phyloP scores from a whole-genome alignment of 768 basidiomycete genomes.

The Rhodotorula toruloides region DNA sequence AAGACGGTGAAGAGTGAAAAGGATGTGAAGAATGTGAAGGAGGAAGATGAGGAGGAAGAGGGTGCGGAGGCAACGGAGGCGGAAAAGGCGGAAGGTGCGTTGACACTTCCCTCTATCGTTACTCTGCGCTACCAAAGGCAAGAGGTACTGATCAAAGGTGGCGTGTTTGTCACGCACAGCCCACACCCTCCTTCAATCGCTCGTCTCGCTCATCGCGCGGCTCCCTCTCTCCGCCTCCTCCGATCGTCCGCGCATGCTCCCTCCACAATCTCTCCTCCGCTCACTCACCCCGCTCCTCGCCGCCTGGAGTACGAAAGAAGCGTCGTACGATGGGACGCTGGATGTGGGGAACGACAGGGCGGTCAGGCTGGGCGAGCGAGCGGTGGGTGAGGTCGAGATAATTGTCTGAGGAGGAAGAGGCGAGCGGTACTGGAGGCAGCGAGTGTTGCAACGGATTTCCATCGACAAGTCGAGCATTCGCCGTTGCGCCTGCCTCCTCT shows the following conservation, averaged over 20 bases:
- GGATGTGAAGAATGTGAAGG: background rate
- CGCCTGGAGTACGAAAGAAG: background rate
- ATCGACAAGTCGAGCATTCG: too few species aligned
- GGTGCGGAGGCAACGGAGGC: background rate
- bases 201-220: background rate
- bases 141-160: too few species aligned
- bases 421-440: too few species aligned
- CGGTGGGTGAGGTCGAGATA: background rate
- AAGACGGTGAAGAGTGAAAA: too few species aligned
- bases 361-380: constrained; percentile 21
- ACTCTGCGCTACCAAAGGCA: background rate
- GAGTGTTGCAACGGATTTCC: too few species aligned
- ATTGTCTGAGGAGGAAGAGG: too few species aligned
- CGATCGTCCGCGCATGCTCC: background rate
- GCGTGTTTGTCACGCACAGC: too few species aligned
- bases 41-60: background rate
- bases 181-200: too few species aligned
- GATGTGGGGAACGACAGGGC: constrained; percentile 9
- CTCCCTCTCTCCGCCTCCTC: background rate
- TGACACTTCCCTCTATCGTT: background rate
- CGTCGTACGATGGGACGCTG: background rate
- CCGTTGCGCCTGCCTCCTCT: too few species aligned
- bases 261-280: background rate
- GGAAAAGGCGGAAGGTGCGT: constrained; percentile 23
- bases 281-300: constrained; percentile 7